phyloP scores from a whole-genome alignment of 2,329 filamentous ascomycete genomes.

The Pyrenochaeta sp. region DNA sequence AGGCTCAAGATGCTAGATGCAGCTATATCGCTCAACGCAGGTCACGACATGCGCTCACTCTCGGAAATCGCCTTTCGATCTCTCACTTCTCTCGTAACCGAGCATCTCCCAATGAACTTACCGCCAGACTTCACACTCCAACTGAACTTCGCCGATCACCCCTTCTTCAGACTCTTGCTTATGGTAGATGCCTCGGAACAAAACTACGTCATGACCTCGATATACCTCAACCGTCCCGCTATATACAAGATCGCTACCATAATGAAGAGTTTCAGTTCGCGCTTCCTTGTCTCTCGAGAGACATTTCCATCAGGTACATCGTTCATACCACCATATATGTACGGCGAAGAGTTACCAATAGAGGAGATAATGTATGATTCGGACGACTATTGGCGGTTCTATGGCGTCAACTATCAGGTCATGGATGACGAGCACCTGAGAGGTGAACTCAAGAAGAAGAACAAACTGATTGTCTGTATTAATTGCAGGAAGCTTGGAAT shows the following conservation, averaged over 20 bases:
- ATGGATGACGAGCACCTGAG: slow-evolving; percentile 35
- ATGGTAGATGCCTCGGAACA: slow-evolving; percentile 16
- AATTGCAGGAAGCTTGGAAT: slow-evolving; percentile 15
- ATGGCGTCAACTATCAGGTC: slow-evolving; percentile 31
- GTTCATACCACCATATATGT: slow-evolving; percentile 48
- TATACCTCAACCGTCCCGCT: slow-evolving; percentile 32
- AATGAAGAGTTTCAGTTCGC: slow-evolving; percentile 29
- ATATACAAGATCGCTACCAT: slow-evolving; percentile 38
- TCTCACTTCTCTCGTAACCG: slow-evolving; percentile 24
- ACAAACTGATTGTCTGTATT: slow-evolving; percentile 21
- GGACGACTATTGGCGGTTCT: slow-evolving; percentile 37
- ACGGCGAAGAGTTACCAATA: slow-evolving; percentile 41
- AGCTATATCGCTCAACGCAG: slow-evolving; percentile 30
- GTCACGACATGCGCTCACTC: slow-evolving; percentile 21
- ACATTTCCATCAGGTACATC: slow-evolving; percentile 23
- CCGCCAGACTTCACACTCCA: slow-evolving; percentile 28
- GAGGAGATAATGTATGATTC: slow-evolving; percentile 43
- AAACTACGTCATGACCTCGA: slow-evolving; percentile 20
- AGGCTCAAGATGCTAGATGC: slow-evolving; percentile 38
- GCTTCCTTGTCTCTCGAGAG: slow-evolving; percentile 35
- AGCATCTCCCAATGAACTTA: slow-evolving; percentile 20
- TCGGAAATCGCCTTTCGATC: slow-evolving; percentile 25
- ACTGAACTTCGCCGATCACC: slow-evolving; percentile 29
- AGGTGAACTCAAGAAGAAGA: slow-evolving; percentile 18
- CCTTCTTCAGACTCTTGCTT: slow-evolving; percentile 20